These are phyloP conservation scores for Calonectria leucothoes DNA, from an alignment of 2,329 filamentous ascomycete species.

Conservation along the genomic window DNA sequence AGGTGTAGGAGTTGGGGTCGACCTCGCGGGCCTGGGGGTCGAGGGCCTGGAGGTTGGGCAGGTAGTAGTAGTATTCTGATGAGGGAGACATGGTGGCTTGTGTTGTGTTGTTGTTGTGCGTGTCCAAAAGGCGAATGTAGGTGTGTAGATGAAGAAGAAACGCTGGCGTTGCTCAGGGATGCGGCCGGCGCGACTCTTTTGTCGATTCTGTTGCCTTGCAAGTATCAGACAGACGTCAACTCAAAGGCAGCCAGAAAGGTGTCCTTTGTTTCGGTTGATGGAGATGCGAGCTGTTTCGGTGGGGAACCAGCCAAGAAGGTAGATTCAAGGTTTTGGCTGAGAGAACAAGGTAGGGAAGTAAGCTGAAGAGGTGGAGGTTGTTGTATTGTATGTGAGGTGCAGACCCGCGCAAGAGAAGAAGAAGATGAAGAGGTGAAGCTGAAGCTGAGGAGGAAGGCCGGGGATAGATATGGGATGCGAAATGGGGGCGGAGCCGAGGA, in stretches of 20 bases:
- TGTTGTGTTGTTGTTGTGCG: background rate
- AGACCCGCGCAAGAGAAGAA: constrained; percentile 19
- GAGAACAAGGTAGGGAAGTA: background rate
- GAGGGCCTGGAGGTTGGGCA: constrained; percentile 48
- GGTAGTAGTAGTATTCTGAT: constrained; percentile 47
- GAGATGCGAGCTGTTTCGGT: constrained; percentile 25
- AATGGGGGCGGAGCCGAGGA: constrained; percentile 22
- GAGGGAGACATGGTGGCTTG: constrained; percentile 34
- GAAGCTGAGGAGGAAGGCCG: constrained; percentile 16
- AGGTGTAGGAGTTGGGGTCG: constrained; percentile 51
- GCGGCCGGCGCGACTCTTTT: constrained; percentile 21
- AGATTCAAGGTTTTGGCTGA: background rate
- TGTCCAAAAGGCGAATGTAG: background rate
- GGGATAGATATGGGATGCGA: constrained; percentile 21
- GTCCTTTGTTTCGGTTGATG: constrained; percentile 19
- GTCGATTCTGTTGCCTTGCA: constrained; percentile 28
- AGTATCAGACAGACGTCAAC: constrained; percentile 35
- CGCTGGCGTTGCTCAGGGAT: constrained; percentile 9
- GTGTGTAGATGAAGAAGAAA: background rate
- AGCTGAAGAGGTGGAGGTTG: background rate
- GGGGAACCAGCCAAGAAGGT: constrained; percentile 31
- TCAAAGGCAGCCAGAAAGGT: constrained; percentile 23
- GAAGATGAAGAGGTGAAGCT: constrained; percentile 6
- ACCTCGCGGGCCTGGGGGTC: constrained; percentile 49
- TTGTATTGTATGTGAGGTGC: constrained; percentile 12